Base-by-base conservation (phyloP, 257 asterid species). In the Solanum verrucosum region DNA sequence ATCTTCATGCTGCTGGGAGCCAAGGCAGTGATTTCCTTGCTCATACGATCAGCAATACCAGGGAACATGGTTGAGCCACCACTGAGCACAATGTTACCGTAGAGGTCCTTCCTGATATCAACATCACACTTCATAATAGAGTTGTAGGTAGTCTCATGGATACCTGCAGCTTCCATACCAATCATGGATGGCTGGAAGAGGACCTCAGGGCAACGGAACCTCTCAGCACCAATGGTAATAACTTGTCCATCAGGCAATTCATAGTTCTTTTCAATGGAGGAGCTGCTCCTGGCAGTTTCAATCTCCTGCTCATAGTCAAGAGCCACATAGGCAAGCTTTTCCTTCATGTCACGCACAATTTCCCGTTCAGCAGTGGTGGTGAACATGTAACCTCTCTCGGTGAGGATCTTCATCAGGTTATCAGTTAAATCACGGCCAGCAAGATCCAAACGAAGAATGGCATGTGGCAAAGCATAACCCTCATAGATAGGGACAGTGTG, bases 361-460 rank as follows among this genome's bases (percentile, higher is more conserved):
- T 82, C 85, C 85, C 85, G 85, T 82, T 82, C 85, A 49, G 85
- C 85, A 82, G 85, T 82, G 85, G 85, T 82, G 42, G 85, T 82
- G 85, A 82, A 82, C 85, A 82, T 82, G 29, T 82, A 82, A 82
- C 85, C 85, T 82, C 85, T 82, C 70, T 82, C 85, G 4, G 85
- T 82, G 70, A 82, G 85, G 85, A 82, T 82, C 85, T 82, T 82
- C 85, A 82, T 82, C 85, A 82, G 44, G 20, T 18, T 82, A 82
- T 82, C 85, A 49, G 85, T 82, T 49, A 82, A 38, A 67, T 82
- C 85, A 82, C 85, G 85, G 0, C 85, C 85, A 82, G 85, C 85
- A 18, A 82, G 85, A 49, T 82, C 85, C 85, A 82, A 29, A 9
- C 85, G 85, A 29, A 82, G 85, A 82, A 82, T 82, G 42, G 85